Conservation (phyloP, 2,329 filamentous ascomycete species). For the Alternaria incomplexa region DNA sequence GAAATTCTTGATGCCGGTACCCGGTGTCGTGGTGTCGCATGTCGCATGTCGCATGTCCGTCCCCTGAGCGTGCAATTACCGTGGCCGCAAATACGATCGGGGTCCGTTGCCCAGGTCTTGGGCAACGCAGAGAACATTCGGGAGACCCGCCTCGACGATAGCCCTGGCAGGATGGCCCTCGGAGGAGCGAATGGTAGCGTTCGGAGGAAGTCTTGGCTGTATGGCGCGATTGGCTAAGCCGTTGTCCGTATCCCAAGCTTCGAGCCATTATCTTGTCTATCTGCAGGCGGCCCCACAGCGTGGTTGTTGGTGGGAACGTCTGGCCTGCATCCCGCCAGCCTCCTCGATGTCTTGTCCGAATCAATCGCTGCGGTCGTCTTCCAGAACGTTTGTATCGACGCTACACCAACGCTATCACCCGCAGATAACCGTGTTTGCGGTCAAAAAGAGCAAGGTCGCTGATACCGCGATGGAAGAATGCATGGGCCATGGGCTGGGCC, state of each 20-base stretch:
- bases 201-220: background rate
- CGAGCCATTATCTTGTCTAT: constrained; percentile 9
- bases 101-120: constrained; percentile 4
- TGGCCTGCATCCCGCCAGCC: background rate
- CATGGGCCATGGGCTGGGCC: background rate
- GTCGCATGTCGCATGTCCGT: background rate
- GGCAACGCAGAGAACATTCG: background rate
- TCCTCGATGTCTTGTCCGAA: background rate
- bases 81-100: background rate
- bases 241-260: constrained; percentile 7
- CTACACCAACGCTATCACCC: background rate
- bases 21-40: background rate
- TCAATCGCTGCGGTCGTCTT: background rate
- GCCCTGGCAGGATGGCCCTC: background rate
- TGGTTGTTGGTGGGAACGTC: constrained; percentile 2
- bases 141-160: background rate
- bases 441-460: constrained; percentile 1
- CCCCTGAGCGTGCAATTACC: constrained; percentile 1
- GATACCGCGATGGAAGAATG: background rate
- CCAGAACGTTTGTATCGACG: background rate
- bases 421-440: constrained; percentile 6
- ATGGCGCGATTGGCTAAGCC: constrained; percentile 6
- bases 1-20: background rate
- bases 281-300: constrained; percentile 2
- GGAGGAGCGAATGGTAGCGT: constrained; percentile 2